Evolutionary conservation across 176 grass and related monocot species (phyloP).

Genomic region (Cocos nucifera): DNA sequence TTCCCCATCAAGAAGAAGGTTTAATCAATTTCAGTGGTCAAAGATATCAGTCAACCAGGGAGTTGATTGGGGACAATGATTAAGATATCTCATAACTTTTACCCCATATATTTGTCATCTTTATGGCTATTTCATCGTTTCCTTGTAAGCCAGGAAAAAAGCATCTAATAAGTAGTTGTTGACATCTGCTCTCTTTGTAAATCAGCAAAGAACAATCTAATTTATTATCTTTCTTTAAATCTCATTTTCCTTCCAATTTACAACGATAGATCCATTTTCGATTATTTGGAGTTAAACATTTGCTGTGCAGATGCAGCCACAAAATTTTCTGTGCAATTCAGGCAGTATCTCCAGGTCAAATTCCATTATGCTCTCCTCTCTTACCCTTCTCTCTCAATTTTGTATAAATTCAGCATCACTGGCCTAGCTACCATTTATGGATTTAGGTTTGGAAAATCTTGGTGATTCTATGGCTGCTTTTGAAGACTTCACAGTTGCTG

Average conservation of each 20-base stretch:
- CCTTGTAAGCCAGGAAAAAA: too few relatives aligned
- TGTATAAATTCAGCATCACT: not conserved
- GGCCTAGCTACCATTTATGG: slow-evolving; percentile 1
- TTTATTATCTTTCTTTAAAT: not conserved
- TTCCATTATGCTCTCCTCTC: slow-evolving; percentile 11
- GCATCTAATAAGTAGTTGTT: too few relatives aligned
- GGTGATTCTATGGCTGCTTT: not conserved
- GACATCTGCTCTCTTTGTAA: too few relatives aligned
- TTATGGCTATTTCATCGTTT: too few relatives aligned
- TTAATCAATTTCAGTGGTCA: too few relatives aligned
- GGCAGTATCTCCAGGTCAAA: slow-evolving; percentile 31
- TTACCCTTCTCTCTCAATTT: slow-evolving; percentile 15
- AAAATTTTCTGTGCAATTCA: slow-evolving; percentile 23
- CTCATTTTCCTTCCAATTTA: not conserved
- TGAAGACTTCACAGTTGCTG: slow-evolving; percentile 30
- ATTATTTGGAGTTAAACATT: not conserved
- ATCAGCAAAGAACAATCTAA: too few relatives aligned
- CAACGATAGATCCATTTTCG: not conserved
- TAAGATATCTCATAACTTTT: too few relatives aligned
- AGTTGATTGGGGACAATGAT: too few relatives aligned
- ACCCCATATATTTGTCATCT: too few relatives aligned
- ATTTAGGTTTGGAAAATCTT: slow-evolving; percentile 30
- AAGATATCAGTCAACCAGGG: too few relatives aligned
- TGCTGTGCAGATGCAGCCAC: slow-evolving; percentile 21
- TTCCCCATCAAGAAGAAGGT: too few relatives aligned